A percentile compares a stretch with the other conserved stretches of the same genome.
Evolutionary conservation across 768 basidiomycete genomes (phyloP).

Genomic region (Lentinula boryana): DNA sequence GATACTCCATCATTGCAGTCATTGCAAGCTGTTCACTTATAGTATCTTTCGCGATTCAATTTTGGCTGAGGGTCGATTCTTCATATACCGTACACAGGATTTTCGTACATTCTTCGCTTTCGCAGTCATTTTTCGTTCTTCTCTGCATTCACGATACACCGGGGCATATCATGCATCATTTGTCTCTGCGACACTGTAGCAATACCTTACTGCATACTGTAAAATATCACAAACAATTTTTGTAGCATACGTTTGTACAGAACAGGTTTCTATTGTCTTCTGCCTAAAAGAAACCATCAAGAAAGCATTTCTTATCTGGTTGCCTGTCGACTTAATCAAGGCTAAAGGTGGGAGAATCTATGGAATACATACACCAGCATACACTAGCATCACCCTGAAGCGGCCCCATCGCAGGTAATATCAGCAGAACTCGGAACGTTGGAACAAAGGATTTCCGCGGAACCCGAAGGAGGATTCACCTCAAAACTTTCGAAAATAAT

Average conservation of each 20-base stretch:
- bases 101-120: not conserved
- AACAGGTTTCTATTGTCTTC: conserved; percentile 6
- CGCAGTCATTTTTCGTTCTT: not conserved
- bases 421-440: conserved; percentile 20
- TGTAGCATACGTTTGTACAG: not conserved
- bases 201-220: not conserved
- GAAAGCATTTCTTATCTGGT: too few relatives aligned
- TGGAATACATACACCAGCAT: not conserved
- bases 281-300: not conserved
- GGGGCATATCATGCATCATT: not conserved
- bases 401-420: conserved; percentile 21
- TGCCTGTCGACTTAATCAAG: too few relatives aligned
- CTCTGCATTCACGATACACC: not conserved
- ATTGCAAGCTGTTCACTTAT: not conserved
- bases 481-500: conserved; percentile 16
- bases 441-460: conserved; percentile 19
- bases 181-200: not conserved
- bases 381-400: conserved; percentile 13
- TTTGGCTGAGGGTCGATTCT: not conserved
- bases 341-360: too few relatives aligned
- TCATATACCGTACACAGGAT: not conserved
- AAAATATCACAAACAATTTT: not conserved
- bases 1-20: not conserved
- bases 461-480: conserved; percentile 21
- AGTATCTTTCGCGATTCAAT: not conserved